Percentiles rank a stretch among this genome's conserved stretches.
Conservation (phyloP, 768 basidiomycete genomes). For the Lentinula raphanica region DNA sequence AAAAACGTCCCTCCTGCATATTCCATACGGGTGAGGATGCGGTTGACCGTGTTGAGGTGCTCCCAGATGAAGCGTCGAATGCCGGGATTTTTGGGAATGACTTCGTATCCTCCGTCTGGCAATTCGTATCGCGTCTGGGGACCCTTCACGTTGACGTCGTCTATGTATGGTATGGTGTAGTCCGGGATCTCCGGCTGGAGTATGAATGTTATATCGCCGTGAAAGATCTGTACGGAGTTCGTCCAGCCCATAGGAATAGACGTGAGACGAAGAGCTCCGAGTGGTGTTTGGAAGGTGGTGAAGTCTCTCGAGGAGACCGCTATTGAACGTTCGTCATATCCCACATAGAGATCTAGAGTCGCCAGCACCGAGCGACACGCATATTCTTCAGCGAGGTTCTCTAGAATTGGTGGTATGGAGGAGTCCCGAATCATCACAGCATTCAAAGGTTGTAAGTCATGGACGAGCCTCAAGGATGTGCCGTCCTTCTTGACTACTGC, state of each 20-base stretch:
- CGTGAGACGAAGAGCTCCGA: constrained; percentile 22
- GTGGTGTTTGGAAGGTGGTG: constrained; percentile 36
- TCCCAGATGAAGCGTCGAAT: constrained; percentile 16
- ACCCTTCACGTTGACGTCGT: constrained; percentile 32
- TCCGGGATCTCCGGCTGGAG: constrained; percentile 36
- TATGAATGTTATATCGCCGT: constrained; percentile 31
- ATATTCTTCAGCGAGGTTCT: constrained; percentile 11
- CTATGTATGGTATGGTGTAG: constrained; percentile 28
- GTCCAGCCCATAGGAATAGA: constrained; percentile 33
- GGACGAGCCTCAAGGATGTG: constrained; percentile 16
- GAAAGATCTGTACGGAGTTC: constrained; percentile 26
- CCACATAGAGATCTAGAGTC: constrained; percentile 19
- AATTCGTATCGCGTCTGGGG: constrained; percentile 24
- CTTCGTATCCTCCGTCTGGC: constrained; percentile 11
- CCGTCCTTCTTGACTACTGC: constrained; percentile 16
- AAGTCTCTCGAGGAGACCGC: constrained; percentile 18
- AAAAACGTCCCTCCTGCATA: constrained; percentile 32
- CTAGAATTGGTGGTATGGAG: constrained; percentile 12
- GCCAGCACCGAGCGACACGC: neutral
- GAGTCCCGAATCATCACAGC: constrained; percentile 17
- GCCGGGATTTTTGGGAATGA: constrained; percentile 8
- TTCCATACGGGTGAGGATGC: constrained; percentile 18
- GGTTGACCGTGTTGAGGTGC: constrained; percentile 8
- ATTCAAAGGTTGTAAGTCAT: constrained; percentile 23
- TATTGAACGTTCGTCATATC: constrained; percentile 20